Evolutionary conservation across 768 basidiomycete genomes (phyloP).

Genomic region (Macrolepiota albuminosa): DNA sequence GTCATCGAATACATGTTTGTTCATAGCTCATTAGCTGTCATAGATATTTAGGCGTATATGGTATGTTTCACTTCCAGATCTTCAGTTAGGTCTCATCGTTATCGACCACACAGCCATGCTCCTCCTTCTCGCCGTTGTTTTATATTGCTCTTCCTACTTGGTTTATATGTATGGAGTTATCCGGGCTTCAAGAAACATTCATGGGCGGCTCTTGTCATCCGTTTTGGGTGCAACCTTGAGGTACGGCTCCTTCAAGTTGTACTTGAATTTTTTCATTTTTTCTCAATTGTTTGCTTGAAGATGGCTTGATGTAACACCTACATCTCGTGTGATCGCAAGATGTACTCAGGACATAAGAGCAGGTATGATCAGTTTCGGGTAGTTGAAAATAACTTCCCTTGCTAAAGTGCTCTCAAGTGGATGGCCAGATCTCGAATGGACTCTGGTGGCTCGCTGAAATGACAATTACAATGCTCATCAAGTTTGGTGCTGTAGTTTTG

Average conservation of each 20-base stretch:
- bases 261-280: background rate
- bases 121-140: slow-evolving; percentile 22
- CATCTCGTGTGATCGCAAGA: slow-evolving; percentile 54
- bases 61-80: slow-evolving; percentile 8
- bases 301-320: slow-evolving; percentile 44
- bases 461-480: slow-evolving; percentile 32
- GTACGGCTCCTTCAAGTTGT: slow-evolving; percentile 21
- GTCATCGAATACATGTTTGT: background rate
- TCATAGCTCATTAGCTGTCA: background rate
- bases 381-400: slow-evolving; percentile 18
- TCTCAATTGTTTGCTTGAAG: slow-evolving; percentile 20
- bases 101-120: slow-evolving; percentile 20
- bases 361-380: slow-evolving; percentile 17
- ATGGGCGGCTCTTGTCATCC: slow-evolving; percentile 45
- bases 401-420: slow-evolving; percentile 37
- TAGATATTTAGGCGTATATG: slow-evolving; percentile 48
- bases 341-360: slow-evolving; percentile 62
- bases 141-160: slow-evolving; percentile 29
- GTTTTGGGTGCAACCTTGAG: slow-evolving; percentile 58
- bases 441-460: slow-evolving; percentile 25
- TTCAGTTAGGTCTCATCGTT: background rate
- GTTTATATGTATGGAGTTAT: slow-evolving; percentile 45
- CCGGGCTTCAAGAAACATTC: slow-evolving; percentile 52
- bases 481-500: slow-evolving; percentile 38
- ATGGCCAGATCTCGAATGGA: slow-evolving; percentile 30